Evolutionary conservation across 208 protist genomes (phyloP), one percentile per base, ranked within the genome.

Genomic region (Herpetomonas samuelpessoai): DNA sequence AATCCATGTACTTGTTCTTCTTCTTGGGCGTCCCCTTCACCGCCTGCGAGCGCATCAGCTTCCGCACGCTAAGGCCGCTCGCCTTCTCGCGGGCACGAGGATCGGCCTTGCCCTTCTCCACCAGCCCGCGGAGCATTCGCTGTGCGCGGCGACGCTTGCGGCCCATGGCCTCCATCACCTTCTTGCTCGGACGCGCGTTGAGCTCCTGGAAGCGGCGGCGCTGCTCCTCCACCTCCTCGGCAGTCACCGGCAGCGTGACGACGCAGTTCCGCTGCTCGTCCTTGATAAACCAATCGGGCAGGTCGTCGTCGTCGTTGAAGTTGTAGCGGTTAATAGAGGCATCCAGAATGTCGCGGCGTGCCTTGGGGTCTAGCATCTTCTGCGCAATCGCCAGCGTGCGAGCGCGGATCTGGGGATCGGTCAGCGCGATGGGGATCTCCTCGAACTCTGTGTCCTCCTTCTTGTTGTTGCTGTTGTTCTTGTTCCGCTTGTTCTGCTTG

Each of bases 91-190:
- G 71, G 16, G 86, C 72, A 7, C 91, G 76, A 9, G 91, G 91
- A 64, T 96, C 88, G 4, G 81, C 57, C 72, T 96, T 96, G 46
- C 85, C 92, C 62, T 97, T 96, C 30, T 93, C 77, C 49, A 96
- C 82, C 39, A 95, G 65, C 41, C 82, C 72, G 12, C 83, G 81
- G 28, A 98, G 57, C 79, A 97, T 95, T 22, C 86, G 83, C 53
- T 88, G 60, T 0, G 81, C 68, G 49, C 87, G 77, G 27, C 81
- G 64, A 38, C 97, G 95, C 86, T 98, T 98, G 60, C 97, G 91
- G 25, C 91, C 91, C 71, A 98, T 92, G 24, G 98, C 98, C 81
- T 99, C 97, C 49, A 93, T 91, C 31, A 99, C 93, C 76, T 98
- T 99, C 68, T 98, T 98, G 62, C 97, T 95, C 14, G 98, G 97